These are phyloP conservation scores for Arachis hypogaea DNA, from an alignment of 306 rosid species.

Conservation along the genomic window DNA sequence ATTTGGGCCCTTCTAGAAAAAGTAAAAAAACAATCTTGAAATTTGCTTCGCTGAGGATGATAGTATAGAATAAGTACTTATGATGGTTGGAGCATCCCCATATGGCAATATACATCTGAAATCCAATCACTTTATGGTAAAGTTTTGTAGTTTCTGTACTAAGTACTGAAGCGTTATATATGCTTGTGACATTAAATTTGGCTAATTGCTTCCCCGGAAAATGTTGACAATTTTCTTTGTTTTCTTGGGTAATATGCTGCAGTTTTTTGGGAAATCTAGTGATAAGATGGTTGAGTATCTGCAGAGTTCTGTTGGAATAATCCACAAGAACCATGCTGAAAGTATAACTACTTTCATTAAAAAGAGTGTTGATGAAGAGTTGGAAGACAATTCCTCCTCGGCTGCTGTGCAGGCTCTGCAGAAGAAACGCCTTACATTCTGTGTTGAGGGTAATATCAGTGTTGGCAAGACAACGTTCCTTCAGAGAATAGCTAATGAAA, in stretches of 20 bases:
- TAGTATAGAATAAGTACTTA: not conserved
- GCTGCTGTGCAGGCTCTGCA: constrained; percentile 35
- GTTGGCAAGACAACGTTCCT: constrained; percentile 96
- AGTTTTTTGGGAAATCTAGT: constrained; percentile 86
- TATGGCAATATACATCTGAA: not conserved
- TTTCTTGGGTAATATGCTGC: constrained; percentile 37
- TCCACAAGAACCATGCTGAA: constrained; percentile 95
- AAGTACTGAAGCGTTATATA: too few species aligned
- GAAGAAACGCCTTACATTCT: constrained; percentile 81
- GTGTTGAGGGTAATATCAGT: constrained; percentile 97
- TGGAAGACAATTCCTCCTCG: constrained; percentile 57
- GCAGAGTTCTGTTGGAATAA: constrained; percentile 90
- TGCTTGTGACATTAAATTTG: not conserved
- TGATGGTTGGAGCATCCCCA: not conserved
- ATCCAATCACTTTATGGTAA: not conserved
- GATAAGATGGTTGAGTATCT: constrained; percentile 90
- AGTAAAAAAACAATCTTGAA: too few species aligned
- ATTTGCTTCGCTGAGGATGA: not conserved
- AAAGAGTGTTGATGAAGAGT: constrained; percentile 86
- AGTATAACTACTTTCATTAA: constrained; percentile 87
- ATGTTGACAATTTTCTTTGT: not conserved
- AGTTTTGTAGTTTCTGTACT: not conserved
- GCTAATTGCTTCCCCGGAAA: not conserved
- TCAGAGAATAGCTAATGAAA: constrained; percentile 90
- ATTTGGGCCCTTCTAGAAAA: not conserved